Conservation (phyloP, 148 eudicot genomes). For the Pharnaceum exiguum region DNA sequence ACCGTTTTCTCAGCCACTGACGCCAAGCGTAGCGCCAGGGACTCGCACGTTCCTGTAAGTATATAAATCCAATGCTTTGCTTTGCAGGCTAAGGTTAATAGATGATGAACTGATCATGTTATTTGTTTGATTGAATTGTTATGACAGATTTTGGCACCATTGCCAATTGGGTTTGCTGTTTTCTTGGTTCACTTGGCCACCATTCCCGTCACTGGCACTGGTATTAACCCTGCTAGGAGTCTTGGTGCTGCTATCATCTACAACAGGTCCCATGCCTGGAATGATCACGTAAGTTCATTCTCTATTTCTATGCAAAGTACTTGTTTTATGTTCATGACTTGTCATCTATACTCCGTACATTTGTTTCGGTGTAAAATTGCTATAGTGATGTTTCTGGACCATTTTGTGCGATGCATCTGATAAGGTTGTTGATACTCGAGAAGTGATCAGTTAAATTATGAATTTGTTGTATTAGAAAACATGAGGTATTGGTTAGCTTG, state of each 20-base stretch:
- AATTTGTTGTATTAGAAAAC: too few species aligned
- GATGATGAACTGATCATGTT: background rate
- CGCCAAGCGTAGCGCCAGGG: conserved; percentile 67
- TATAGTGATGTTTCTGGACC: too few species aligned
- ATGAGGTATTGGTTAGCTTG: too few species aligned
- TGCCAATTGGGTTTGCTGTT: conserved; percentile 67
- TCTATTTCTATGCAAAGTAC: background rate
- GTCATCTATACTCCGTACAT: too few species aligned
- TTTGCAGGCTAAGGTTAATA: background rate
- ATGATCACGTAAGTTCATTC: conserved; percentile 46
- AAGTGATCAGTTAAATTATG: too few species aligned
- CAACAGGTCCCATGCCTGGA: conserved; percentile 53
- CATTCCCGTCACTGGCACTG: conserved; percentile 65
- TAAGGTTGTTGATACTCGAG: too few species aligned
- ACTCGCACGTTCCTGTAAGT: conserved; percentile 71
- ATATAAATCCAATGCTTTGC: background rate
- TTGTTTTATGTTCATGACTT: too few species aligned
- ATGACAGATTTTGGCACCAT: conserved; percentile 64
- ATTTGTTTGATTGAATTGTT: background rate
- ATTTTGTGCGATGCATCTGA: too few species aligned
- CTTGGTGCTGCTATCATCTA: conserved; percentile 64
- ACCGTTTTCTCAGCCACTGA: conserved; percentile 74
- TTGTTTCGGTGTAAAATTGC: too few species aligned
- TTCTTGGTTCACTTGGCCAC: conserved; percentile 75
- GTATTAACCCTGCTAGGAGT: conserved; percentile 70